Base-by-base conservation (phyloP, 140 eudicot genomes). In the Erigeron philadelphicus region DNA sequence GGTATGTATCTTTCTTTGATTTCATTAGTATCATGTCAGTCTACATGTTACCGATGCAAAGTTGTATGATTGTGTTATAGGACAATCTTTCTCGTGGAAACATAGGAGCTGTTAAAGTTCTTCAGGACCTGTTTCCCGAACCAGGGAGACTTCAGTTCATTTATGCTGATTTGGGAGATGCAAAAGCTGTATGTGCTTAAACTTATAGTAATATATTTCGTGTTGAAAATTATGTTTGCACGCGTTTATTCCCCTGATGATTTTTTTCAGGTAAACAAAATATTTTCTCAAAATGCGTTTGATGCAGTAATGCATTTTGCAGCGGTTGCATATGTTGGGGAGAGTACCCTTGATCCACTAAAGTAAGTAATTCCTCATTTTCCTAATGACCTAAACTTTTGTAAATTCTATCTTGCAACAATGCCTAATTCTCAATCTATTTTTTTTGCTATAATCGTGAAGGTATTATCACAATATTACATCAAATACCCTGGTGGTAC, bases 241-340 rank as follows among this genome's bases (percentile, higher is more conserved):
- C 0, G 42, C 52, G 41, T 67, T 68, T 68, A 66, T 76, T 71
- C 76, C 73, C 74, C 67, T 68, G 50, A 76, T 57, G 38, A 40
- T 60, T 64, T n/a, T 10, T 13, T 45, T 48, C 60, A 88, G 96
- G 90, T 90, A 21, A 76, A 90, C 66, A 90, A 81, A 74, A 79
- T 90, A 35, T 90, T 90, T 68, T 56, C 82, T 47, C 83, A 90
- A 71, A 90, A 87, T 83, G 95, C 97, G 10, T 87, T 90, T 74
- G 97, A 90, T 68, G 97, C 97, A 47, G 97, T 90, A 48, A 87
- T 90, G 83, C 97, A 90, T 80, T 90, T 90, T 85, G 97, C 97
- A 42, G 97, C 97, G 12, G 97, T 90, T 72, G 97, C 97, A 21
- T 90, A 90, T 69, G 95, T 90, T 41, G 97, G 95, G 19, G 97